Conservation (phyloP, 352 stramenopile species). For the Globisporangium polare region DNA sequence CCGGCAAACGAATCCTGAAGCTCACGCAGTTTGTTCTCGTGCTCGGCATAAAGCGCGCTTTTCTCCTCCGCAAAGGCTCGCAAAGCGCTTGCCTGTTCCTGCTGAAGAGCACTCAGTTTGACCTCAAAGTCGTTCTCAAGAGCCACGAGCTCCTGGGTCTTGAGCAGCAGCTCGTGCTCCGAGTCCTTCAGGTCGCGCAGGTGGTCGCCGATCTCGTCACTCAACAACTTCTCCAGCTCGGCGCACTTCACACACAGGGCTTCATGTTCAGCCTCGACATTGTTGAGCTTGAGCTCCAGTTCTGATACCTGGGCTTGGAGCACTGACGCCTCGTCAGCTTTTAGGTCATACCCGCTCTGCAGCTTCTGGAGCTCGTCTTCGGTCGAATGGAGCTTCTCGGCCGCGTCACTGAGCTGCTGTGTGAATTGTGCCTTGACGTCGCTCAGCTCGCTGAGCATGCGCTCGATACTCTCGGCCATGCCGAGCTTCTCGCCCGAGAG, state of each 20-base stretch:
- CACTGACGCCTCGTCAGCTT: background rate
- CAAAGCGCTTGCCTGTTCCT: background rate
- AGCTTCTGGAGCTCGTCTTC: background rate
- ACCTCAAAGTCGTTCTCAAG: background rate
- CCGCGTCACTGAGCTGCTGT: background rate
- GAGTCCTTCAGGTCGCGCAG: background rate
- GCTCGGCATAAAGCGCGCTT: background rate
- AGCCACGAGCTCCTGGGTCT: background rate
- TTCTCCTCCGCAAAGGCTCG: background rate
- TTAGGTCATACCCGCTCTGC: background rate
- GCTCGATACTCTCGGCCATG: background rate
- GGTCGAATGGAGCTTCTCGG: background rate
- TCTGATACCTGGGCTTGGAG: background rate
- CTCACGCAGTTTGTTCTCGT: background rate
- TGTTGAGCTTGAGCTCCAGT: background rate
- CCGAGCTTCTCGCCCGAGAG: conserved; percentile 13
- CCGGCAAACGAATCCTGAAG: background rate
- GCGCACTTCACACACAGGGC: background rate
- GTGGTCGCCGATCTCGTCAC: background rate
- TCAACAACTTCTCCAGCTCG: background rate
- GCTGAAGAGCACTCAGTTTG: background rate
- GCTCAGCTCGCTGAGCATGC: background rate
- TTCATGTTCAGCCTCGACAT: background rate
- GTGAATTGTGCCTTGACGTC: background rate
- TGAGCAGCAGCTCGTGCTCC: background rate